Percentiles rank a stretch among this genome's conserved stretches.
Evolutionary conservation across 495 filamentous ascomycete species (phyloP).

Genomic region (Hypoxylon crocopeplum): DNA sequence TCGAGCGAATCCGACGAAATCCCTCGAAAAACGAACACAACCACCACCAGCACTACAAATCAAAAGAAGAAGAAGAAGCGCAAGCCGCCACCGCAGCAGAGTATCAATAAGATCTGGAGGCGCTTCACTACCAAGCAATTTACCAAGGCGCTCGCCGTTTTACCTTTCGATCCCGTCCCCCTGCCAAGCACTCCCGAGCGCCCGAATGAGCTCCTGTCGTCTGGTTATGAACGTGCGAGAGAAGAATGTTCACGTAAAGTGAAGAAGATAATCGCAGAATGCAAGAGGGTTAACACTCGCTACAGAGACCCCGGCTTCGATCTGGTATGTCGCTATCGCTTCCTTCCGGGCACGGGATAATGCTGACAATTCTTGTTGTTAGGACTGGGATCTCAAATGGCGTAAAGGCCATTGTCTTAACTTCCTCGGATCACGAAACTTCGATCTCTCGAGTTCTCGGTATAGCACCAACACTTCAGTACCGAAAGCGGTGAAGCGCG

Average conservation of each 20-base stretch:
- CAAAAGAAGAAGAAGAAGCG: slow-evolving; percentile 62
- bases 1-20: slow-evolving; percentile 46
- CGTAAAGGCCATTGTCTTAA: slow-evolving; percentile 56
- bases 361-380: slow-evolving; percentile 32
- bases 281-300: slow-evolving; percentile 83
- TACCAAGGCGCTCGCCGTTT: slow-evolving; percentile 54
- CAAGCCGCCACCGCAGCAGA: slow-evolving; percentile 73
- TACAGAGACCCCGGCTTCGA: slow-evolving; percentile 92
- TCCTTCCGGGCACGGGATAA: slow-evolving; percentile 34
- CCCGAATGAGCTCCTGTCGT: slow-evolving; percentile 55
- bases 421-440: slow-evolving; percentile 52
- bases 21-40: slow-evolving; percentile 31
- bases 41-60: slow-evolving; percentile 24
- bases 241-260: slow-evolving; percentile 79
- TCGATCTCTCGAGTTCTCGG: slow-evolving; percentile 47
- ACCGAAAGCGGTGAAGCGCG: slow-evolving; percentile 72
- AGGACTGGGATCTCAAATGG: slow-evolving; percentile 62
- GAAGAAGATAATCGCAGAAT: slow-evolving; percentile 86
- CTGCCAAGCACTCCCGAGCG: slow-evolving; percentile 52
- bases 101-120: slow-evolving; percentile 81
- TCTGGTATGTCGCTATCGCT: slow-evolving; percentile 55
- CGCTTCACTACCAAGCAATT: slow-evolving; percentile 71
- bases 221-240: slow-evolving; percentile 77
- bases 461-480: slow-evolving; percentile 49
- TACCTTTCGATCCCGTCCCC: slow-evolving; percentile 57